Evolutionary conservation across 352 stramenopile genomes (phyloP).

Genomic region (Globisporangium nodosum): DNA sequence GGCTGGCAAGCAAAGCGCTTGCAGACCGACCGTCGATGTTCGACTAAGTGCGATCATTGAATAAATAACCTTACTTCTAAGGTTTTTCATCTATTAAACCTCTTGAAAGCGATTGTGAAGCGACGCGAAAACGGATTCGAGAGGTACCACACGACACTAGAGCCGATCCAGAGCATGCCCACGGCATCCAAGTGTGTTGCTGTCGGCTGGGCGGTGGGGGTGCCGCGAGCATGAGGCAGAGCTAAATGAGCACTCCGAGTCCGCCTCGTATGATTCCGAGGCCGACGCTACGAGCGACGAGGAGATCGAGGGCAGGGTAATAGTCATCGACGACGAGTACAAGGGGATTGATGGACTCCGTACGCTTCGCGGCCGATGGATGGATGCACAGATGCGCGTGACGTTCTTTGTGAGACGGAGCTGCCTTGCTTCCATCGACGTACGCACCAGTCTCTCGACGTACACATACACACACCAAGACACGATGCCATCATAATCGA

Average conservation of each 20-base stretch:
- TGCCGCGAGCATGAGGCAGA: no score
- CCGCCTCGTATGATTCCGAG: no score
- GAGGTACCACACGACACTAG: no score
- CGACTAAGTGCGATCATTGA: neutral
- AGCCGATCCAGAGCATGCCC: no score
- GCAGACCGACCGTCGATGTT: neutral
- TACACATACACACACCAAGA: no score
- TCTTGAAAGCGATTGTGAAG: neutral
- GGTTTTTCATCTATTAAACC: neutral
- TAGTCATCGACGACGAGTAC: no score
- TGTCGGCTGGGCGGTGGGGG: no score
- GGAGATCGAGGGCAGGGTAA: no score
- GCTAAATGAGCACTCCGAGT: no score
- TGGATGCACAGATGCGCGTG: neutral
- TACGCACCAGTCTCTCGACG: neutral
- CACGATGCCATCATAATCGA: no score
- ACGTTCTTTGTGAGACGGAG: slow-evolving; percentile 9
- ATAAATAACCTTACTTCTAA: neutral
- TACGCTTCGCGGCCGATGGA: neutral
- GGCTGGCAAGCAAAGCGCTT: neutral
- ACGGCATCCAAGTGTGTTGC: no score
- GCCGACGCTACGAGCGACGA: no score
- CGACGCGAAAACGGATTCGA: neutral
- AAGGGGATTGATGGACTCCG: slow-evolving; percentile 1
- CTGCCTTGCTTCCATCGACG: neutral